Percentiles rank a stretch among this genome's conserved stretches.
Conservation (phyloP, 2,329 filamentous ascomycete genomes). For the Seiridium cupressi region DNA sequence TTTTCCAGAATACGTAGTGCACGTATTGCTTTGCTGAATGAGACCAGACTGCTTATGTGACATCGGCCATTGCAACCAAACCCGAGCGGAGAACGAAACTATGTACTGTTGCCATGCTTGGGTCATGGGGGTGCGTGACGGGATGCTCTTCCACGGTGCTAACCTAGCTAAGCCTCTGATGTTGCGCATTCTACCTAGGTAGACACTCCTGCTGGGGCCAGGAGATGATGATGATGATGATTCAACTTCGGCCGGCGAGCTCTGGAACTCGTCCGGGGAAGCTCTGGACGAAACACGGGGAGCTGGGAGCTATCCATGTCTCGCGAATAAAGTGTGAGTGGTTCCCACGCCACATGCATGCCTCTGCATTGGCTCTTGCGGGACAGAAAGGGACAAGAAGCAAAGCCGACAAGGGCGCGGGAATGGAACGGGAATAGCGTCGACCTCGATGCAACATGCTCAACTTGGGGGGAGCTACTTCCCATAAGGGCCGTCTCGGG, state of each 20-base stretch:
- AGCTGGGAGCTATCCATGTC: neutral
- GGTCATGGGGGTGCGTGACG: too few relatives aligned
- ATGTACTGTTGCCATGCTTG: too few relatives aligned
- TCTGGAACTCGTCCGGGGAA: constrained; percentile 1
- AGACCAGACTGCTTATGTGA: neutral
- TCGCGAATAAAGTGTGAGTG: neutral
- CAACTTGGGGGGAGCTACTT: neutral
- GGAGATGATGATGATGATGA: too few relatives aligned
- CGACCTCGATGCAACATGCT: neutral
- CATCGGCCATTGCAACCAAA: neutral
- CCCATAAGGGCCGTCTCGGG: neutral
- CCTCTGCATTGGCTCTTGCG: neutral
- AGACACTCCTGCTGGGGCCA: too few relatives aligned
- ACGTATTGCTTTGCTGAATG: neutral
- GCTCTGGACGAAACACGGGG: neutral
- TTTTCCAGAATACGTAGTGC: neutral
- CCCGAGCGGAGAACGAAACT: too few relatives aligned
- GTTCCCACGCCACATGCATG: neutral
- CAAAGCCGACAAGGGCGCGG: neutral
- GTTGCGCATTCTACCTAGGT: too few relatives aligned
- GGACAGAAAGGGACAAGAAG: neutral
- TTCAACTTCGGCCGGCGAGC: neutral
- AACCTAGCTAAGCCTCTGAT: too few relatives aligned
- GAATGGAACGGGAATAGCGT: neutral
- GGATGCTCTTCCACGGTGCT: too few relatives aligned